A percentile compares a stretch with the other conserved stretches of the same genome.
Evolutionary conservation across 345 rosid species (phyloP).

Genomic region (Salix suchowensis): DNA sequence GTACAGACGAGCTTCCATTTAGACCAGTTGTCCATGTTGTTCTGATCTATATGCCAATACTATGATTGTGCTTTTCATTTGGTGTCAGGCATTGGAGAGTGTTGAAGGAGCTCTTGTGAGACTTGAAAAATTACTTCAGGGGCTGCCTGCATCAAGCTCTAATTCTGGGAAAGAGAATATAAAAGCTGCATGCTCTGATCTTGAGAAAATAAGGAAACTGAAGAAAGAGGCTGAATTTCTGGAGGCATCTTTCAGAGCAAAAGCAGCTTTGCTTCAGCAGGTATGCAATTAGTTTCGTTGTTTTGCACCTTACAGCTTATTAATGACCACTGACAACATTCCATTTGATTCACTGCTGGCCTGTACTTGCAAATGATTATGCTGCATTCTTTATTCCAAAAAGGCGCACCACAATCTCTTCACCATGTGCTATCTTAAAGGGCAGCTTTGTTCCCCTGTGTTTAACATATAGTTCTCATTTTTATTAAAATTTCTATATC

Average conservation of each 20-base stretch:
- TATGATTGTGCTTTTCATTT: slow-evolving; percentile 7
- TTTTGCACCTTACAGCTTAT: not conserved
- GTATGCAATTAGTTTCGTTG: slow-evolving; percentile 29
- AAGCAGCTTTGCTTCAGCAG: slow-evolving; percentile 82
- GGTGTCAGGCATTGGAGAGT: slow-evolving; percentile 76
- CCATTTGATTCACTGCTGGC: not conserved
- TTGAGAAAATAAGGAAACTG: slow-evolving; percentile 89
- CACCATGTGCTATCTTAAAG: not conserved
- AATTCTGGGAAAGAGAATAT: slow-evolving; percentile 77
- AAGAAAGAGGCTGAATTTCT: slow-evolving; percentile 98
- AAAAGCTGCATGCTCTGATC: slow-evolving; percentile 94
- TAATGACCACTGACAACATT: not conserved
- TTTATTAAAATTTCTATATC: slow-evolving; percentile 5
- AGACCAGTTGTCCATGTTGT: not conserved
- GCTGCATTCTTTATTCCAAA: not conserved
- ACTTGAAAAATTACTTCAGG: slow-evolving; percentile 78
- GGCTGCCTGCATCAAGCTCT: slow-evolving; percentile 70
- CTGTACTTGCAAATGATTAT: not conserved
- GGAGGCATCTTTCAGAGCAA: slow-evolving; percentile 93
- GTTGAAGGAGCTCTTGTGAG: slow-evolving; percentile 83
- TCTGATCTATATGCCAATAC: not conserved
- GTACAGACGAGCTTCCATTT: not conserved
- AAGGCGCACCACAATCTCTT: not conserved
- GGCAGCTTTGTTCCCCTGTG: not conserved
- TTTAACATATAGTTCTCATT: not conserved